Evolutionary conservation across 805 yeast genomes (phyloP).

Genomic region (Blastobotrys terrestris): DNA sequence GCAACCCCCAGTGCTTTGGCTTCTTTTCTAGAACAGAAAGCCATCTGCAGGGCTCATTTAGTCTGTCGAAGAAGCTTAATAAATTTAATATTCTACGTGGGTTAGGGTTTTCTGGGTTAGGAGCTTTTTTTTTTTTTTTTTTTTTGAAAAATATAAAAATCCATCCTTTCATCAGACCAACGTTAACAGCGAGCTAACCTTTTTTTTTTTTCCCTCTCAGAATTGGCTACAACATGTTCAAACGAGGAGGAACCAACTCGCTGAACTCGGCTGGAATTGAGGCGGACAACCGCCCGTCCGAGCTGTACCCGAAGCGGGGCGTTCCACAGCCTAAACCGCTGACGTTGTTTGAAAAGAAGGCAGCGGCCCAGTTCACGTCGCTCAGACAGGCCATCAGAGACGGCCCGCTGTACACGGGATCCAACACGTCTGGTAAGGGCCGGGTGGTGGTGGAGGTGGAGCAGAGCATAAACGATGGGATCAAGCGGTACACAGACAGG

Average conservation of each 20-base stretch:
- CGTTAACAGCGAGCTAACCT: too few species aligned
- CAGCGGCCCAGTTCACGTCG: slow-evolving; percentile 22
- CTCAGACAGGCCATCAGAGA: slow-evolving; percentile 20
- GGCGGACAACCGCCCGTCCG: slow-evolving; percentile 18
- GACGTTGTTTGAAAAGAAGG: slow-evolving; percentile 17
- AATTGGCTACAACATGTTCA: neutral
- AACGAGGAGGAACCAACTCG: neutral
- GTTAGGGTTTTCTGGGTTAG: neutral
- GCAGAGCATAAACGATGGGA: slow-evolving; percentile 47
- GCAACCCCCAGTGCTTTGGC: too few species aligned
- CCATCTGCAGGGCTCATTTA: too few species aligned
- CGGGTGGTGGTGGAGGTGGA: slow-evolving; percentile 19
- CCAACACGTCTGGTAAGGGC: slow-evolving; percentile 12
- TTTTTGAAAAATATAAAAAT: neutral
- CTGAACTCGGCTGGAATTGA: slow-evolving; percentile 2
- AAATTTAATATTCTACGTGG: too few species aligned
- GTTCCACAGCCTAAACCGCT: slow-evolving; percentile 20
- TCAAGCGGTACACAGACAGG: slow-evolving; percentile 75
- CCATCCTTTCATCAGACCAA: too few species aligned
- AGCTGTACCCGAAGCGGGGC: slow-evolving; percentile 19
- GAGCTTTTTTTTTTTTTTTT: too few species aligned
- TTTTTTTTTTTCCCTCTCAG: too few species aligned
- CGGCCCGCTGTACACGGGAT: slow-evolving; percentile 26
- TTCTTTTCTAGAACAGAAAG: too few species aligned
- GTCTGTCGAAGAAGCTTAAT: too few species aligned